Evolutionary conservation across 768 basidiomycete species (phyloP).

Genomic region (Rhizopogon vulgaris): DNA sequence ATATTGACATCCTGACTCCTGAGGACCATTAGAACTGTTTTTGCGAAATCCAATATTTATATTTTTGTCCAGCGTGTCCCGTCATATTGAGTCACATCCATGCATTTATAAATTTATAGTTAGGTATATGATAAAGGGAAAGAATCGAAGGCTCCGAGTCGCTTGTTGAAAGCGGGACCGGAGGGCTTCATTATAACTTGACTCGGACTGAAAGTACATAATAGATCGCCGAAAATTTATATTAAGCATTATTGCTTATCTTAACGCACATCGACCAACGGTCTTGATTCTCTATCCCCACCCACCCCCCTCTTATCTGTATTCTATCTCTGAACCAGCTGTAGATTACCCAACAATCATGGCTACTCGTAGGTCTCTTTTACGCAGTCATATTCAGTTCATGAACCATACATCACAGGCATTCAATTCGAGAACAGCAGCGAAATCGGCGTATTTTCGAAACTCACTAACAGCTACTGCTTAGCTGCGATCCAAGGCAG

Average conservation of each 20-base stretch:
- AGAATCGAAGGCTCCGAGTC: neutral
- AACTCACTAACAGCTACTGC: slow-evolving; percentile 98
- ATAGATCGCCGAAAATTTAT: too few species aligned
- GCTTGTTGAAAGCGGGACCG: neutral
- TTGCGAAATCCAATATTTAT: too few species aligned
- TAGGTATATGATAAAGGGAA: neutral
- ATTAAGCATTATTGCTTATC: too few species aligned
- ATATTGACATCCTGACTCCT: too few species aligned
- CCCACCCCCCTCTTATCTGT: neutral
- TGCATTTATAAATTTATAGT: neutral
- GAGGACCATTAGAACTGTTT: too few species aligned
- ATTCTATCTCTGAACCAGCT: neutral
- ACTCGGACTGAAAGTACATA: neutral
- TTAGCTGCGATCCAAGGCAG: slow-evolving; percentile 89
- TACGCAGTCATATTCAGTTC: neutral
- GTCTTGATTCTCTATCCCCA: neutral
- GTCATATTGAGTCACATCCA: neutral
- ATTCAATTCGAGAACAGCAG: slow-evolving; percentile 91
- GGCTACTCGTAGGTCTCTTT: slow-evolving; percentile 55
- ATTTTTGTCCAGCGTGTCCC: too few species aligned
- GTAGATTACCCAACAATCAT: slow-evolving; percentile 28
- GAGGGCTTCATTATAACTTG: neutral
- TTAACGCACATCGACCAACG: too few species aligned
- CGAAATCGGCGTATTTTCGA: slow-evolving; percentile 95
- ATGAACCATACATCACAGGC: slow-evolving; percentile 39